Base-by-base conservation (phyloP, 805 yeast species). In the Candida namnaoensis region DNA sequence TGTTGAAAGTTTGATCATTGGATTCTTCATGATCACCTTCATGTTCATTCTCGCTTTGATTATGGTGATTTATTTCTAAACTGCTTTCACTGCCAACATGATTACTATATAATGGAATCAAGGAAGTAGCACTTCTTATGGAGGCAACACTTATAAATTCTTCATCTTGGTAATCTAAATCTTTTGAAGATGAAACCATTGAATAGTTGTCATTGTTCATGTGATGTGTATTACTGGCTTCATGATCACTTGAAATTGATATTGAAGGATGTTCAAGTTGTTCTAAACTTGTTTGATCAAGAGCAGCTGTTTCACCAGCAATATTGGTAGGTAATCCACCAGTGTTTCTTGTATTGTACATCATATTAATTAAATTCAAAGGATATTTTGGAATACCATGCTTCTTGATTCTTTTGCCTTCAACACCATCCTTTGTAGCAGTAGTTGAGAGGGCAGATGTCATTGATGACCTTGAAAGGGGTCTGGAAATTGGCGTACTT, bases 361-460 rank as follows among this genome's bases (percentile, higher is more conserved):
- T 62, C 36, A 64, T 51, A 37, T 62, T 60, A 37, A 66, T 56
- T 41, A 66, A 46, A 32, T 61, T 58, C 41, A 64, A 45, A 2
- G 71, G 63, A 42, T 65, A 65, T 7, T 60, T 63, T 5, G 71
- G 68, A 23, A 65, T 64, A 2, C 68, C 71, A 10, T 47, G 41
- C 37, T 80, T 61, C 49, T 69, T 76, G 36, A 76, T 64, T 38
- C 73, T 61, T 45, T 74, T 72, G 5, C 88, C 88, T 53, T 81
- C 86, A 5, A 80, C 58, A 0, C 88, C 88, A 56, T 82, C 88
- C 49, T 82, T 81, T 14, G 85, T 79, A 23, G 88, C 88, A 5
- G 82, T 79, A 34, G 81, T 78, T 0, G 87, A 80, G n/a, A 81
- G 55, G 32, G 84, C 81, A 1, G 86, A 78, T 0, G 84, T 76